A percentile compares a stretch with the other conserved stretches of the same genome.
Evolutionary conservation across 306 rosid species (phyloP).

Genomic region (Cercis canadensis): DNA sequence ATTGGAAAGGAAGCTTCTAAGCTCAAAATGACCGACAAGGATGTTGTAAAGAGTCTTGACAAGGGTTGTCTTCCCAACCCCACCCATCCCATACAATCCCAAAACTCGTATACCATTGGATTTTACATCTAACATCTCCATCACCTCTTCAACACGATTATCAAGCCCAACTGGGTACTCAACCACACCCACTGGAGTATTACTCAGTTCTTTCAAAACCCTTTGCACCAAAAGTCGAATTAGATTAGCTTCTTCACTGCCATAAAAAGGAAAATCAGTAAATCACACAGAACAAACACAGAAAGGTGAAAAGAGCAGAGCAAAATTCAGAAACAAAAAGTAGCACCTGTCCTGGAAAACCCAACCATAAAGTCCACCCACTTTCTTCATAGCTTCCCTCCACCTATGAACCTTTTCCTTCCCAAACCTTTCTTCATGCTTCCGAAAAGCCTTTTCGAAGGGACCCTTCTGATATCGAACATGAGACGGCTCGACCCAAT

Average conservation of each 20-base stretch:
- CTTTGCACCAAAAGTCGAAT: conserved; percentile 36
- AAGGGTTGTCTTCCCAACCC: conserved; percentile 68
- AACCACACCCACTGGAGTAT: conserved; percentile 51
- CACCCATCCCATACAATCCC: conserved; percentile 62
- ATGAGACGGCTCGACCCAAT: conserved; percentile 49
- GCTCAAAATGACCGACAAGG: conserved; percentile 41
- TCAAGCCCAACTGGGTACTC: conserved; percentile 54
- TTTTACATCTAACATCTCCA: conserved; percentile 37
- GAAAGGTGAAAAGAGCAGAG: background rate
- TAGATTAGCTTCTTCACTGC: conserved; percentile 34
- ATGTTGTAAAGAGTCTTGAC: conserved; percentile 58
- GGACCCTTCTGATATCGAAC: conserved; percentile 56
- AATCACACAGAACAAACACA: background rate
- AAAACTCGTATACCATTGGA: conserved; percentile 47
- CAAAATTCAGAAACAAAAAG: background rate
- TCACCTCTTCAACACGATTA: conserved; percentile 42
- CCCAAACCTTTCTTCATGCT: conserved; percentile 20
- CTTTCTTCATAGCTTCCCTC: conserved; percentile 62
- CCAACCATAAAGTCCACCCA: conserved; percentile 57
- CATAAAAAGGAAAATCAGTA: background rate
- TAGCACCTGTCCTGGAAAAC: conserved; percentile 27
- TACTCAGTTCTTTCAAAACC: conserved; percentile 47
- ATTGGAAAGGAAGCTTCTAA: conserved; percentile 50
- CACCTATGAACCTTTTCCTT: conserved; percentile 30
- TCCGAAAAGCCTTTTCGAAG: conserved; percentile 40